Evolutionary conservation across 2,329 filamentous ascomycete genomes (phyloP), one percentile per base, ranked within the genome.

Genomic region (Chrysoporthe deuterocubensis): DNA sequence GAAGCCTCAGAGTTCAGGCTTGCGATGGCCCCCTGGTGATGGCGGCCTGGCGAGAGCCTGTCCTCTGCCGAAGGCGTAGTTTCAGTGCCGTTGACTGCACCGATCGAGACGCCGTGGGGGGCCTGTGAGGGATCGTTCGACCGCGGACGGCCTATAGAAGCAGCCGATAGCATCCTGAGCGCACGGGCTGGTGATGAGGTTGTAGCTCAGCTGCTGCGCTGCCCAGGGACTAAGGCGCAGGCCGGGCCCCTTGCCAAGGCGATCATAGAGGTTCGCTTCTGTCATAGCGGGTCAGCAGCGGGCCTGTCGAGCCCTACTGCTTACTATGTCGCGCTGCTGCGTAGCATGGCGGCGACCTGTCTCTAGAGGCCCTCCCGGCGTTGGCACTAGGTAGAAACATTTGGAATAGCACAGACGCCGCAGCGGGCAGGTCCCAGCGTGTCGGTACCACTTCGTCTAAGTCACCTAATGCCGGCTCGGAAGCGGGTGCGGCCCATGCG

Each of bases 201-300:
- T 54, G 50, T 32, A 16, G 4, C 50, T 54, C 14, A 13, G 50
- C 26, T 3, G 26, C 7, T 54, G 11, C 50, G 21, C 40, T 26
- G 37, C 46, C 18, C 34, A 57, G 34, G 14, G 34, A 57, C 34
- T 16, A 34, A 16, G 14, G 8, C 4, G 13, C 2, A 37, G 34
- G 32, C 54, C 50, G 21, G 32, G 21, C 26, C 50, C 11, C n/a
- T 52, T 5, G 26, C 32, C 54, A 40, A 11, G 54, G 34, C 32
- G 54, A 4, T 5, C 7, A 32, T 21, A 57, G 54, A 40, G 13
- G 16, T 7, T 40, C 16, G 34, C n/a, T 34, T 54, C 48, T 65
- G 66, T 65, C 66, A 57, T 65, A 62, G 66, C 62, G 62, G 66
- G 50, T 18, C 56, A 18, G 61, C 62, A 58, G 42, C 11, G 32